phyloP scores from a whole-genome alignment of 2,329 filamentous ascomycete species.

The Colletotrichum sublineola region DNA sequence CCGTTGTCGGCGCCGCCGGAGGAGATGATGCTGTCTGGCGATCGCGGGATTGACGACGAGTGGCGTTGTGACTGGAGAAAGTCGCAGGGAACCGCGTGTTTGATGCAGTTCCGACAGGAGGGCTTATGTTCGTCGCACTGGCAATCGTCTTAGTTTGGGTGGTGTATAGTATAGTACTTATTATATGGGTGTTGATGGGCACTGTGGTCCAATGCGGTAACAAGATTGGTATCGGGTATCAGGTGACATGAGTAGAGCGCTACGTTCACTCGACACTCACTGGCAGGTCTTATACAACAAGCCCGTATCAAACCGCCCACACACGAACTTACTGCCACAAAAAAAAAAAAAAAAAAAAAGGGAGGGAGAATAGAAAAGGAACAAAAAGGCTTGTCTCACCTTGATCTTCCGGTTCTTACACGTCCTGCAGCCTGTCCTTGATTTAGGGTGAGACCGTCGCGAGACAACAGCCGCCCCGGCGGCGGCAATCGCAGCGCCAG shows the following conservation, averaged over 20 bases:
- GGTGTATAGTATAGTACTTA: neutral
- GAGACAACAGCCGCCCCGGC: conserved; percentile 33
- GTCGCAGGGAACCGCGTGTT: conserved; percentile 48
- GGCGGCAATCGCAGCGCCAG: conserved; percentile 12
- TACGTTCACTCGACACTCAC: conserved; percentile 2
- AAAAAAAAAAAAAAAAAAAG: neutral
- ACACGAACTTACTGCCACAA: neutral
- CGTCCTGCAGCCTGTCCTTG: conserved; percentile 64
- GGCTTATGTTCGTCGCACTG: conserved; percentile 49
- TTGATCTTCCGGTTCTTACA: conserved; percentile 70
- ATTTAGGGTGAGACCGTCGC: conserved; percentile 69
- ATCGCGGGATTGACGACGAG: conserved; percentile 31
- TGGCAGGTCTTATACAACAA: neutral
- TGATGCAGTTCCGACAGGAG: conserved; percentile 47
- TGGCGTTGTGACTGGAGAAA: conserved; percentile 44
- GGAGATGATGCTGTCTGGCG: conserved; percentile 23
- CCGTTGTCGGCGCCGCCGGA: conserved; percentile 24
- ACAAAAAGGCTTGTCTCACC: conserved; percentile 18
- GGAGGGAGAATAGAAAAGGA: neutral
- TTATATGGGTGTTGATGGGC: neutral
- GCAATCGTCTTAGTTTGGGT: conserved; percentile 2
- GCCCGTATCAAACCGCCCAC: neutral
- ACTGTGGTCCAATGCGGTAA: neutral
- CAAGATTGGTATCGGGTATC: neutral
- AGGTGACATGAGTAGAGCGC: neutral